A percentile compares a stretch with the other conserved stretches of the same genome.
Evolutionary conservation across 1,139 yeast species (phyloP).

Genomic region (Diutina pseudorugosa): DNA sequence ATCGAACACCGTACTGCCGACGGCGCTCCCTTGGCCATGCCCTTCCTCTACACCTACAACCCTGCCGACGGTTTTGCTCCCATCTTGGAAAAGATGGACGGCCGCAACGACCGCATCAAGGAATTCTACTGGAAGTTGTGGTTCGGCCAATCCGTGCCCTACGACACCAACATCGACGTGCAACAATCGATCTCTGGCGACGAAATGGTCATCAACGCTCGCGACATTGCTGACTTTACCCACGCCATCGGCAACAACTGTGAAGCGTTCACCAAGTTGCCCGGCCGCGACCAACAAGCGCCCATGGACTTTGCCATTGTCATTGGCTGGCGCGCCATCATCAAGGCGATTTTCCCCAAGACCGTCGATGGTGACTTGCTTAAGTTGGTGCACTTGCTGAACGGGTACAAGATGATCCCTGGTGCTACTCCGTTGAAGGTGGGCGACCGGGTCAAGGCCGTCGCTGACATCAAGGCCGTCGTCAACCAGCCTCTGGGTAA

Average conservation of each 20-base stretch:
- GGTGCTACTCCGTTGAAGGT: constrained; percentile 84
- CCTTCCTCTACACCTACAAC: constrained; percentile 66
- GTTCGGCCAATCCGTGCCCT: constrained; percentile 61
- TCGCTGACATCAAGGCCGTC: constrained; percentile 81
- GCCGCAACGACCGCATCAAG: constrained; percentile 87
- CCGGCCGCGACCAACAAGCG: constrained; percentile 76
- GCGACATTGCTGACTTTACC: constrained; percentile 82
- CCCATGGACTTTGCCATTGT: constrained; percentile 99
- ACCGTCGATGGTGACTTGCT: constrained; percentile 93
- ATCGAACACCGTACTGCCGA: constrained; percentile 87
- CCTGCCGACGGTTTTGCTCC: constrained; percentile 93
- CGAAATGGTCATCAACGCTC: constrained; percentile 53
- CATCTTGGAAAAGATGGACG: constrained; percentile 78
- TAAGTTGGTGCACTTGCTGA: constrained; percentile 87
- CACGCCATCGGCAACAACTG: constrained; percentile 96
- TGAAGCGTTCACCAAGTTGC: constrained; percentile 86
- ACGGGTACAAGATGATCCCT: constrained; percentile 88
- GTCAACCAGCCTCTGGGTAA: constrained; percentile 89
- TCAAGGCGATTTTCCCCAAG: constrained; percentile 93
- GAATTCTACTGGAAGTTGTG: constrained; percentile 95
- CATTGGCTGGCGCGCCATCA: constrained; percentile 96
- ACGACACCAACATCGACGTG: constrained; percentile 55
- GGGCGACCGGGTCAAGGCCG: constrained; percentile 75
- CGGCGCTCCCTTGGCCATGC: constrained; percentile 58
- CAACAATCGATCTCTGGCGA: constrained; percentile 64